Conservation (phyloP, 768 basidiomycete species). For the Russula emetica region DNA sequence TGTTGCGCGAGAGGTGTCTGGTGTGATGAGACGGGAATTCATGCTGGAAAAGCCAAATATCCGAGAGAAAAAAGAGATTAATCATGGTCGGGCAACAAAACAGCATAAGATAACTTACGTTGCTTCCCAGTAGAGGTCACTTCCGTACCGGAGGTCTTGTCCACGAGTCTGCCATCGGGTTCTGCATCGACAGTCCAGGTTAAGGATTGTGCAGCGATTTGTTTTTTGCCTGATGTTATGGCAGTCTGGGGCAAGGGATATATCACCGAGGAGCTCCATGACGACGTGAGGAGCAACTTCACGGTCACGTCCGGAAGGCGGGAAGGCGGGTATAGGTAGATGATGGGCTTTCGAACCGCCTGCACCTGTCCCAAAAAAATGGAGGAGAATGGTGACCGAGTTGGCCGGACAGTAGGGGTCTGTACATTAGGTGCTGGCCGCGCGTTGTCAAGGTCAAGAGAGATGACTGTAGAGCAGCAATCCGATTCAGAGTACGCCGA, state of each 20-base stretch:
- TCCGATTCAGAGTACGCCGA: neutral
- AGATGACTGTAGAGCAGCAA: neutral
- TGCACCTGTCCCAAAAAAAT: neutral
- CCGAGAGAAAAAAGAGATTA: neutral
- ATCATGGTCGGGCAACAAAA: neutral
- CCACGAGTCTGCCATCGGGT: slow-evolving; percentile 12
- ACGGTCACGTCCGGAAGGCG: slow-evolving; percentile 13
- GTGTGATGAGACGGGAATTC: neutral
- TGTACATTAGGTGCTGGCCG: no score
- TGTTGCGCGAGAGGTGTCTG: neutral
- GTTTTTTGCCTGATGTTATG: neutral
- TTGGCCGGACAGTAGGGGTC: no score
- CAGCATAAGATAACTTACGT: slow-evolving; percentile 6
- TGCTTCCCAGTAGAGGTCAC: slow-evolving; percentile 22
- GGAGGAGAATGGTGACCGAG: neutral
- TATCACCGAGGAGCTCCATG: slow-evolving; percentile 15
- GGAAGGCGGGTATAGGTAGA: slow-evolving; percentile 16
- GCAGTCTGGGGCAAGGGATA: slow-evolving; percentile 4
- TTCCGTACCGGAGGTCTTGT: slow-evolving; percentile 10
- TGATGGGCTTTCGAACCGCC: slow-evolving; percentile 12
- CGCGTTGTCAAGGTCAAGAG: neutral
- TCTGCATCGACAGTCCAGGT: slow-evolving; percentile 15
- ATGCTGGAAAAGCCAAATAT: neutral
- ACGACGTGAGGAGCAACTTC: neutral
- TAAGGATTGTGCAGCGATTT: neutral